Evolutionary conservation across 768 basidiomycete species (phyloP).

Genomic region (Melanogaster broomeanus): DNA sequence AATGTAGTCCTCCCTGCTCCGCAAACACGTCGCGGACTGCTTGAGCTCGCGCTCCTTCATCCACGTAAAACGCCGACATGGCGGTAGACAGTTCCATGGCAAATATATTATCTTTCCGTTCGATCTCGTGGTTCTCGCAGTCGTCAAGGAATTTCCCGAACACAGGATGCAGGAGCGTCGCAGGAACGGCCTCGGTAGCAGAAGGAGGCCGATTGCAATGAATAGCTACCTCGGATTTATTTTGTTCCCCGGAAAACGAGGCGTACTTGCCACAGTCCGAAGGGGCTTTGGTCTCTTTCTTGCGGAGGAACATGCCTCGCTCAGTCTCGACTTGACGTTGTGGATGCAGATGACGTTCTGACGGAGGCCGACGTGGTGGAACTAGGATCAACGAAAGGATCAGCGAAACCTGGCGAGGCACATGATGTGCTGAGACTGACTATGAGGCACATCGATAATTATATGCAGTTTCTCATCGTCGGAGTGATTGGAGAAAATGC

Average conservation of each 20-base stretch:
- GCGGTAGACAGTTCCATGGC: conserved; percentile 9
- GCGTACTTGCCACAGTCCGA: too few species aligned
- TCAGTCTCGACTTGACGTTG: too few species aligned
- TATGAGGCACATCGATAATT: too few species aligned
- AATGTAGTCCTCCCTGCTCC: conserved; percentile 6
- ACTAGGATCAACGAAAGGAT: too few species aligned
- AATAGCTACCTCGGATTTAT: not conserved
- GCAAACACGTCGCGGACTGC: conserved; percentile 7
- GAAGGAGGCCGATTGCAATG: conserved; percentile 14
- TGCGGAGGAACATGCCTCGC: too few species aligned
- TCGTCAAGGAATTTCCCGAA: conserved; percentile 30
- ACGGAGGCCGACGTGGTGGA: not conserved
- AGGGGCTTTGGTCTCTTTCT: too few species aligned
- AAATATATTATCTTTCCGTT: conserved; percentile 23
- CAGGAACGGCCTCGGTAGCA: conserved; percentile 11
- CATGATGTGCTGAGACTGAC: too few species aligned
- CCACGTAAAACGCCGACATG: conserved; percentile 22
- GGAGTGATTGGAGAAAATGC: too few species aligned
- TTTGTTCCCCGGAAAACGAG: not conserved
- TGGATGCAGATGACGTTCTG: too few species aligned
- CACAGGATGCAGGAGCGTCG: conserved; percentile 24
- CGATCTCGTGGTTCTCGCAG: conserved; percentile 19
- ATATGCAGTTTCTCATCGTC: too few species aligned
- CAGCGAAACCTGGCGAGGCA: too few species aligned
- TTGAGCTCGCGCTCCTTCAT: conserved; percentile 14